phyloP scores from a whole-genome alignment of 2,329 filamentous ascomycete genomes.

The Didymella sp. region DNA sequence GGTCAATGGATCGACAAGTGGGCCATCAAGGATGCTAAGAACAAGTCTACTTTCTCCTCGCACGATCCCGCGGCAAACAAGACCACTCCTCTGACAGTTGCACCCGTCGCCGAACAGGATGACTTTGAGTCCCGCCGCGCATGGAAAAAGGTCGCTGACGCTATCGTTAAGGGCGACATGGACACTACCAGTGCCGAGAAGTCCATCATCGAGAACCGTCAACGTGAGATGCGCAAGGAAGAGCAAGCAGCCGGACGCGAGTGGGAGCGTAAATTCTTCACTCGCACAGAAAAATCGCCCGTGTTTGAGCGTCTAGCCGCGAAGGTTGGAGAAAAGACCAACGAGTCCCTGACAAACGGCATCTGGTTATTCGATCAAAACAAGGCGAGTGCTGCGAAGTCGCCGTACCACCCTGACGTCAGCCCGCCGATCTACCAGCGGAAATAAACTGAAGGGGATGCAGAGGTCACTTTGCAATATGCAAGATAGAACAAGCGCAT shows the following conservation, averaged over 20 bases:
- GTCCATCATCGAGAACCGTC: constrained; percentile 85
- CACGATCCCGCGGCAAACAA: constrained; percentile 57
- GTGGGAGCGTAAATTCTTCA: constrained; percentile 90
- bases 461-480: not conserved
- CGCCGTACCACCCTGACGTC: constrained; percentile 40
- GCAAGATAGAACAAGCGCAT: not conserved
- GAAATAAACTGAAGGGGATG: not conserved
- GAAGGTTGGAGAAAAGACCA: constrained; percentile 57
- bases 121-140: constrained; percentile 86
- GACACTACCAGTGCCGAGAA: constrained; percentile 81
- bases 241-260: constrained; percentile 76
- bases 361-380: constrained; percentile 72
- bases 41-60: constrained; percentile 51
- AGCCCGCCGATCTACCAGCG: constrained; percentile 38
- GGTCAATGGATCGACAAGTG: constrained; percentile 92
- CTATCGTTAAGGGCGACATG: constrained; percentile 83
- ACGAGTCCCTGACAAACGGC: constrained; percentile 71
- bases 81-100: constrained; percentile 72
- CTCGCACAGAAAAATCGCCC: constrained; percentile 47
- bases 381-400: constrained; percentile 51
- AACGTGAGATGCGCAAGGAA: constrained; percentile 76
- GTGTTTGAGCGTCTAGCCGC: constrained; percentile 58
- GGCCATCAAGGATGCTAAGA: constrained; percentile 72
- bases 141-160: constrained; percentile 84
- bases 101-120: constrained; percentile 79